Base-by-base conservation (phyloP, 2,329 filamentous ascomycete species). In the Corinectria fuckeliana region DNA sequence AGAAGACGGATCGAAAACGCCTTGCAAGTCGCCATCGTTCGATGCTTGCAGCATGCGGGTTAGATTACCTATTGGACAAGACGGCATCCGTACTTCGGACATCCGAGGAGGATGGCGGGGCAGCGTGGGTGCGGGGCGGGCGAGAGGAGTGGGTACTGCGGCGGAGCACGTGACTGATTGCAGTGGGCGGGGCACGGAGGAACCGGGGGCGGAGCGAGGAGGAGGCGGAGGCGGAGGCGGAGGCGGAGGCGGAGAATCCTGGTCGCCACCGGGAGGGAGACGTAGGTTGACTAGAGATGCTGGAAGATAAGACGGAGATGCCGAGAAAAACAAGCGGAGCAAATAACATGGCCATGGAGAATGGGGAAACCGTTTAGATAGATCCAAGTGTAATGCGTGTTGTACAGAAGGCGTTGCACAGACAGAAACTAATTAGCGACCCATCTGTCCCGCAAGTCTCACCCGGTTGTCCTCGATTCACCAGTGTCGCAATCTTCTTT, bases 161-260 rank as follows among this genome's bases (percentile, higher is more conserved):
- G 65, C 66, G 67, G 65, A 62, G 58, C 67, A 69, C 67, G 67
- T 69, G 67, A 69, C 63, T 61, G 47, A 53, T 61, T 39, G 50
- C 47, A 45, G 50, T 49, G 20, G 36, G 50, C 51, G 49, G 53
- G 38, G 44, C 21, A 39, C 54, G 56, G 49, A 50, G 38, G 50
- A 36, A 52, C 16, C 32, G 32, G 32, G 32, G 32, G 30, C 6
- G 13, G 13, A 8, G 13, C 5, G 30, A 8, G 13, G 14, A 14
- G 4, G 13, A n/a, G 11, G 4, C n/a, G n/a, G n/a, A n/a, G n/a
- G n/a, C n/a, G n/a, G n/a, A n/a, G n/a, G n/a, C n/a, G n/a, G n/a
- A n/a, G 42, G 20, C 34, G 36, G 59, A 41, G 47, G 44, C 42
- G 60, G 47, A 52, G 55, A 20, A 56, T 38, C 58, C 41, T 4